Evolutionary conservation across 805 yeast species (phyloP).

Genomic region (Saturnispora diversa): DNA sequence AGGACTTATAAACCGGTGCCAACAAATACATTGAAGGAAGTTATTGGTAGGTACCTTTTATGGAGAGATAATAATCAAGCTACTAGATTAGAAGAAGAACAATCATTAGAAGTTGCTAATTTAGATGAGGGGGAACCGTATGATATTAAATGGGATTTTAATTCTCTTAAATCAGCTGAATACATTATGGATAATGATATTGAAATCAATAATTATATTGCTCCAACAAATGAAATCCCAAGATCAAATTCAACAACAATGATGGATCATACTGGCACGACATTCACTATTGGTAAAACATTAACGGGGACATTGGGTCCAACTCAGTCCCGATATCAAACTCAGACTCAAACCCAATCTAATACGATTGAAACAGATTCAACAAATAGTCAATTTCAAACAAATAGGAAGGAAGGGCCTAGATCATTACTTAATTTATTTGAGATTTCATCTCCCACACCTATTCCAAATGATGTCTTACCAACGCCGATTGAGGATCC

Average conservation of each 20-base stretch:
- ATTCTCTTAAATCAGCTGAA: slow-evolving; percentile 66
- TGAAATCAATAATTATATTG: slow-evolving; percentile 15
- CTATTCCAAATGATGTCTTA: slow-evolving; percentile 51
- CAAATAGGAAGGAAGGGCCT: slow-evolving; percentile 48
- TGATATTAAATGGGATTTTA: slow-evolving; percentile 83
- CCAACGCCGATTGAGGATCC: slow-evolving; percentile 8
- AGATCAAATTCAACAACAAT: no score
- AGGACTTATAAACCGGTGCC: slow-evolving; percentile 52
- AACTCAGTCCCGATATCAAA: slow-evolving; percentile 13
- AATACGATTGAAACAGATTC: slow-evolving; percentile 5
- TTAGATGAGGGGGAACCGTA: slow-evolving; percentile 25
- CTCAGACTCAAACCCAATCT: slow-evolving; percentile 9
- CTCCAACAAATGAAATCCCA: not conserved
- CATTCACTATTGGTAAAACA: slow-evolving; percentile 17
- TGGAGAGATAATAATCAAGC: slow-evolving; percentile 64
- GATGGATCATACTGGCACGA: no score
- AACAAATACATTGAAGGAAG: slow-evolving; percentile 56
- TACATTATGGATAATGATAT: slow-evolving; percentile 68
- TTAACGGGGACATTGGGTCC: slow-evolving; percentile 16
- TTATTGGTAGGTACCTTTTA: slow-evolving; percentile 61
- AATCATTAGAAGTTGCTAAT: slow-evolving; percentile 21
- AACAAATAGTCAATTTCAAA: not conserved
- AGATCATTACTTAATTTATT: slow-evolving; percentile 49
- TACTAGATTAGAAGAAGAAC: slow-evolving; percentile 41
- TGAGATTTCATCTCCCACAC: slow-evolving; percentile 11